Base-by-base conservation (phyloP, 441 rosid species). In the Biscutella auriculata region DNA sequence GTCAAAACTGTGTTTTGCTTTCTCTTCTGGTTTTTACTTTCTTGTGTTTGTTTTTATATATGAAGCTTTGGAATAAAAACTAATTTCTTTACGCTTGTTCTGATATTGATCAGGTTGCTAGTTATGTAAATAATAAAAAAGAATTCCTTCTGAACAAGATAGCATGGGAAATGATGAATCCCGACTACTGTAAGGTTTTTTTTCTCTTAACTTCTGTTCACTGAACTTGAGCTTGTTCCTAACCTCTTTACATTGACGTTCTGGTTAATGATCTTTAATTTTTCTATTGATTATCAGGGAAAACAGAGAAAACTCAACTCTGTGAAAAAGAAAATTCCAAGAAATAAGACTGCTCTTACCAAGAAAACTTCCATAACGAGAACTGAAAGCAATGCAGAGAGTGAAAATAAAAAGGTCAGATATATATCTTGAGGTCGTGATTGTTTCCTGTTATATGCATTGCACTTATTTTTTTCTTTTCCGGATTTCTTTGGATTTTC, bases 371-470 rank as follows among this genome's bases (percentile, higher is more conserved):
- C 25, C 3, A 25, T 35, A 27, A 28, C 49, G 12, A 35, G 11
- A 53, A 39, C 54, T 9, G 12, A 6, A 49, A 66, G 26, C 35
- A 50, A 49, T 30, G 63, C 13, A 35, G 60, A 55, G 60, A 41
- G 8, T 52, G 70, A 59, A 33, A 62, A 53, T 13, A 35, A 41
- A 58, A 76, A 66, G 72, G 77, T 69, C 46, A n/a, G n/a, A n/a
- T n/a, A n/a, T n/a, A n/a, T n/a, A n/a, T n/a, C n/a, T n/a, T n/a
- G n/a, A n/a, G n/a, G n/a, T n/a, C n/a, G n/a, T n/a, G n/a, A n/a
- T n/a, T n/a, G n/a, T n/a, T n/a, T n/a, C n/a, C n/a, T n/a, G n/a
- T n/a, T n/a, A n/a, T n/a, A n/a, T n/a, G n/a, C n/a, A n/a, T n/a
- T 46, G 10, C 6, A 8, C 21, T 9, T 39, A n/a, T n/a, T n/a